A percentile compares a stretch with the other conserved stretches of the same genome.
phyloP scores from a whole-genome alignment of 2,329 filamentous ascomycete species.

The Tricladium varicosporioides region DNA sequence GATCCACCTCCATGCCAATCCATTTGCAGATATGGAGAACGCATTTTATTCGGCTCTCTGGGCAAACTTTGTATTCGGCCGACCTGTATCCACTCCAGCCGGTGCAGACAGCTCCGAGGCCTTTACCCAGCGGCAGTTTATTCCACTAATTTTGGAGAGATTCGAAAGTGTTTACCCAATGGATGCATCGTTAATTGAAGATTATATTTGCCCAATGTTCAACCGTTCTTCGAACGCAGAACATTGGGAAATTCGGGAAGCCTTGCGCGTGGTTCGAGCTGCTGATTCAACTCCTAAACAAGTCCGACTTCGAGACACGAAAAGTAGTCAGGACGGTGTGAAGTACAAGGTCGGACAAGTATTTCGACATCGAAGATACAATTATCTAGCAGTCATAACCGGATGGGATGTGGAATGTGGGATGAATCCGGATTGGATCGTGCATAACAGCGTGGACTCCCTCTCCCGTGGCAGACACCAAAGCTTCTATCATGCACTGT shows the following conservation, averaged over 20 bases:
- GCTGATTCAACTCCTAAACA: constrained; percentile 55
- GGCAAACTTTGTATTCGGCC: constrained; percentile 36
- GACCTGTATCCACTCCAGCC: constrained; percentile 21
- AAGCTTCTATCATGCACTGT: constrained; percentile 87
- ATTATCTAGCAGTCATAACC: constrained; percentile 77
- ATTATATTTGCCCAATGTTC: constrained; percentile 36
- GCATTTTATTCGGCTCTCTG: constrained; percentile 39
- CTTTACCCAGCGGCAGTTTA: constrained; percentile 31
- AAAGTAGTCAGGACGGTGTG: constrained; percentile 41
- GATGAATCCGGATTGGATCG: constrained; percentile 58
- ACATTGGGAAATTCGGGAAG: constrained; percentile 43
- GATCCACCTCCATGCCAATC: constrained; percentile 31
- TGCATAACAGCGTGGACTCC: constrained; percentile 60
- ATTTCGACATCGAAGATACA: constrained; percentile 78
- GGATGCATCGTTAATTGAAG: constrained; percentile 38
- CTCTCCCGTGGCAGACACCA: constrained; percentile 60
- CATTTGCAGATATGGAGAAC: constrained; percentile 36
- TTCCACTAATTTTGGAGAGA: constrained; percentile 35
- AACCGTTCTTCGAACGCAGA: constrained; percentile 31
- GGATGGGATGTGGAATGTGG: constrained; percentile 70
- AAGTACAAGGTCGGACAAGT: constrained; percentile 76
- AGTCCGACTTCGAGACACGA: constrained; percentile 33
- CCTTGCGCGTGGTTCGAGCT: constrained; percentile 53
- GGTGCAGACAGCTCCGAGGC: neutral
- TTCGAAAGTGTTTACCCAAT: constrained; percentile 38